Percentiles rank a stretch among this genome's conserved stretches.
Conservation (phyloP, 768 basidiomycete genomes). For the Naganishia onofrii region DNA sequence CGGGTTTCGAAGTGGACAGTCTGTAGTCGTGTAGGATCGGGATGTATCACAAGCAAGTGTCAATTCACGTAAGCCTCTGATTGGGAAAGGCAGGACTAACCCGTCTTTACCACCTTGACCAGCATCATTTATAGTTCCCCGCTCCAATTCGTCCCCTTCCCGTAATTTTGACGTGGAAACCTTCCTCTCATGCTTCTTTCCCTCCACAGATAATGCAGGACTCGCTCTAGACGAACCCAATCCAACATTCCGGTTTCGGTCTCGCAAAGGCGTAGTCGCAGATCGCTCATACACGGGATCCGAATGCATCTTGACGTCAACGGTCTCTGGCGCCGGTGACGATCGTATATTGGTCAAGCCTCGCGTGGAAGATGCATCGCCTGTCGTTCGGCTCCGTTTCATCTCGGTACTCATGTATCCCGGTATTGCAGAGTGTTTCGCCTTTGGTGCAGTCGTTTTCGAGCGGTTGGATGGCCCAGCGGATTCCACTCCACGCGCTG, state of each 20-base stretch:
- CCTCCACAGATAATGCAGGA: neutral
- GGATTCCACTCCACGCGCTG: neutral
- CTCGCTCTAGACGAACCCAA: neutral
- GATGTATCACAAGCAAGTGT: too few relatives aligned
- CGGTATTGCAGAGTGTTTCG: slow-evolving; percentile 2
- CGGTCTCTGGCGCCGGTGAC: neutral
- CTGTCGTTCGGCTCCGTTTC: slow-evolving; percentile 17
- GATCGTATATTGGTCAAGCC: neutral
- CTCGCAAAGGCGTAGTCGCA: neutral
- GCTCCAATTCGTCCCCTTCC: neutral
- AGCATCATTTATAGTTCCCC: neutral
- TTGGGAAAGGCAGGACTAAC: neutral
- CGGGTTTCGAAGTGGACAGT: neutral
- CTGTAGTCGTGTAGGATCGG: neutral
- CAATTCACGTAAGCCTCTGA: too few relatives aligned
- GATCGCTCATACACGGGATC: neutral
- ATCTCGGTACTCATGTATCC: slow-evolving; percentile 15
- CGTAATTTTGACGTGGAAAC: neutral
- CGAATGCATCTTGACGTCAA: slow-evolving; percentile 1
- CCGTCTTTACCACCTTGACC: neutral
- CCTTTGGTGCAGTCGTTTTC: neutral
- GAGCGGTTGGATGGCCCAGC: neutral
- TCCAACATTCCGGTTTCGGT: slow-evolving; percentile 9
- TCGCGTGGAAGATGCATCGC: neutral
- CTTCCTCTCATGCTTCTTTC: neutral